Conservation (phyloP, 2,329 filamentous ascomycete species). For the Sclerotinia minor region DNA sequence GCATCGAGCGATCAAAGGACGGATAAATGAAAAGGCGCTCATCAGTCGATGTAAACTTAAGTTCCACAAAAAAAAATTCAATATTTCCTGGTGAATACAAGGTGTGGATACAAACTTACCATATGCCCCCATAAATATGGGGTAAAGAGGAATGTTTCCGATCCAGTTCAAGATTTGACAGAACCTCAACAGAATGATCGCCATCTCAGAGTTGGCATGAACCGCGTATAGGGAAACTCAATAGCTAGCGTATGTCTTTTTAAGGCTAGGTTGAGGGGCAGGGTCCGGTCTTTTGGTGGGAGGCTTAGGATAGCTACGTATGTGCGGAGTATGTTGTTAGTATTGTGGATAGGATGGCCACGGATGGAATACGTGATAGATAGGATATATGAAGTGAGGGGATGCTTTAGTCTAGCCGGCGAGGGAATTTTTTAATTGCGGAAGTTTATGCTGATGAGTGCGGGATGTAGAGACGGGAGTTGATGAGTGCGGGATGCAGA, state of each 20-base stretch:
- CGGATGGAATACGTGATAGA: neutral
- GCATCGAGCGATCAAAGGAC: neutral
- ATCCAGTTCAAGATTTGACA: neutral
- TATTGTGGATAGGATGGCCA: neutral
- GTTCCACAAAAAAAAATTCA: too few relatives aligned
- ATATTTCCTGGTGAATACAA: neutral
- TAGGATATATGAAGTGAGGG: neutral
- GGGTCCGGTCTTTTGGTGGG: neutral
- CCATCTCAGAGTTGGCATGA: neutral
- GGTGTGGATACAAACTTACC: neutral
- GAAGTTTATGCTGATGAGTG: neutral
- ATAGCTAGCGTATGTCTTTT: neutral
- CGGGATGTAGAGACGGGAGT: neutral
- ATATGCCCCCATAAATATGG: neutral
- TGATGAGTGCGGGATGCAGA: neutral
- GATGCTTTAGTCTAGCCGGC: neutral
- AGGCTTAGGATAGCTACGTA: neutral
- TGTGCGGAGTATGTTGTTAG: neutral
- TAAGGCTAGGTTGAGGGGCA: neutral
- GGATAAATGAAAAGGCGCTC: neutral
- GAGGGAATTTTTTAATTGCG: neutral
- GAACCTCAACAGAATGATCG: neutral
- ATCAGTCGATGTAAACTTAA: neutral
- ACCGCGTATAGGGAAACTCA: neutral
- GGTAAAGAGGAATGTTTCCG: neutral